Conservation (phyloP, 371 early-diverging fungal genomes). For the Mortierella polycephala region DNA sequence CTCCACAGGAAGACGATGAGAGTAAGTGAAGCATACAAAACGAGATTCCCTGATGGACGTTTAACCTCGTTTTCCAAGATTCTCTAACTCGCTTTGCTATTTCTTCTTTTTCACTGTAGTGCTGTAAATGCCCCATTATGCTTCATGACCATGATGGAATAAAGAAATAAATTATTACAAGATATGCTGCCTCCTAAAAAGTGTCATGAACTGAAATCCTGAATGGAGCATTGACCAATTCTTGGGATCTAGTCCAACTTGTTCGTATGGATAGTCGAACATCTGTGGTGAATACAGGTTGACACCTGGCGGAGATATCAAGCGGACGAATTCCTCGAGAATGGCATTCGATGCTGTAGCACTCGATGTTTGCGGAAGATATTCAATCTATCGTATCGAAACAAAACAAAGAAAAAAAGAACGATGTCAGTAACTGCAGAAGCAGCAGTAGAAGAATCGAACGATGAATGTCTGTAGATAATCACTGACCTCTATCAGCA, state of each 20-base stretch:
- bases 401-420: neutral
- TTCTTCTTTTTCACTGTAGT: slow-evolving; percentile 1
- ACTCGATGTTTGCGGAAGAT: slow-evolving; percentile 49
- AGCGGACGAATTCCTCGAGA: slow-evolving; percentile 49
- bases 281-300: slow-evolving; percentile 45
- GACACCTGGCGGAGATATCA: slow-evolving; percentile 46
- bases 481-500: slow-evolving; percentile 43
- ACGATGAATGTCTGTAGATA: neutral
- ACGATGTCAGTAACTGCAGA: neutral
- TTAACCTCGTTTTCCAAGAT: too few species aligned
- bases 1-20: slow-evolving; percentile 25
- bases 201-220: slow-evolving; percentile 47
- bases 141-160: slow-evolving; percentile 5
- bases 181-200: slow-evolving; percentile 54
- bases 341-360: slow-evolving; percentile 50
- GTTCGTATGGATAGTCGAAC: slow-evolving; percentile 53
- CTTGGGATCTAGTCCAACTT: slow-evolving; percentile 53
- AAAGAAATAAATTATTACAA: slow-evolving; percentile 22
- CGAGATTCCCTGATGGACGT: too few species aligned
- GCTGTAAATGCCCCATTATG: slow-evolving; percentile 16
- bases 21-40: slow-evolving; percentile 11
- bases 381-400: slow-evolving; percentile 34
- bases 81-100: neutral
- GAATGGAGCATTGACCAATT: slow-evolving; percentile 51
- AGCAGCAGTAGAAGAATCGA: too few species aligned